phyloP scores from a whole-genome alignment of 179 eudicot genomes.

The Carnegiea gigantea region DNA sequence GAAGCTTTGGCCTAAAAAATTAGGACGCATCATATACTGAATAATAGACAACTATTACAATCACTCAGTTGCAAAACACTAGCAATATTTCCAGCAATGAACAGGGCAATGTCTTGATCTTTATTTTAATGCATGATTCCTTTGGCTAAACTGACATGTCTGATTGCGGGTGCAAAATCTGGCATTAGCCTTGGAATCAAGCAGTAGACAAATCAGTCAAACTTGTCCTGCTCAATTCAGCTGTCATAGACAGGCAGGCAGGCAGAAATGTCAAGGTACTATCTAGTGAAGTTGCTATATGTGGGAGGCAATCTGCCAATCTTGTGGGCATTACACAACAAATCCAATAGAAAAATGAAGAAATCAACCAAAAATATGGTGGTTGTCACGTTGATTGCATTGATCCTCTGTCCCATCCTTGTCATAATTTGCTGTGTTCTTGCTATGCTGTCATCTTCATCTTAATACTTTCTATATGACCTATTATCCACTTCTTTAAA shows the following conservation, averaged over 20 bases:
- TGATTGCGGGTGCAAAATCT: too few relatives aligned
- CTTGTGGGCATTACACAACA: not conserved
- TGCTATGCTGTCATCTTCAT: not conserved
- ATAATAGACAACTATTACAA: too few relatives aligned
- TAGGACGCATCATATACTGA: too few relatives aligned
- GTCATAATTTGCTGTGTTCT: not conserved
- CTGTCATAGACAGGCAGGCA: not conserved
- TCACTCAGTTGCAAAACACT: too few relatives aligned
- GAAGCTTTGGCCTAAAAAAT: too few relatives aligned
- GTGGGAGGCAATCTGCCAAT: not conserved
- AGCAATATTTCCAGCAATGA: too few relatives aligned
- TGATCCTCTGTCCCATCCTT: slow-evolving; percentile 11
- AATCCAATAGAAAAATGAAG: not conserved
- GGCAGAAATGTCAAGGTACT: not conserved
- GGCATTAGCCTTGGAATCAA: not conserved
- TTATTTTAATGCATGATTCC: too few relatives aligned
- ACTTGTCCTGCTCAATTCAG: not conserved
- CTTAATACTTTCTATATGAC: not conserved
- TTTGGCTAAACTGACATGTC: too few relatives aligned
- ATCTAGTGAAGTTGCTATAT: not conserved
- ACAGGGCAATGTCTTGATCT: too few relatives aligned
- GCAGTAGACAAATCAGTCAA: not conserved
- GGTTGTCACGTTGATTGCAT: slow-evolving; percentile 13
- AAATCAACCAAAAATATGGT: not conserved
- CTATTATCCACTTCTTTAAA: too few relatives aligned